Evolutionary conservation across 176 grass and related monocot genomes (phyloP).

Genomic region (Carex cristatella): DNA sequence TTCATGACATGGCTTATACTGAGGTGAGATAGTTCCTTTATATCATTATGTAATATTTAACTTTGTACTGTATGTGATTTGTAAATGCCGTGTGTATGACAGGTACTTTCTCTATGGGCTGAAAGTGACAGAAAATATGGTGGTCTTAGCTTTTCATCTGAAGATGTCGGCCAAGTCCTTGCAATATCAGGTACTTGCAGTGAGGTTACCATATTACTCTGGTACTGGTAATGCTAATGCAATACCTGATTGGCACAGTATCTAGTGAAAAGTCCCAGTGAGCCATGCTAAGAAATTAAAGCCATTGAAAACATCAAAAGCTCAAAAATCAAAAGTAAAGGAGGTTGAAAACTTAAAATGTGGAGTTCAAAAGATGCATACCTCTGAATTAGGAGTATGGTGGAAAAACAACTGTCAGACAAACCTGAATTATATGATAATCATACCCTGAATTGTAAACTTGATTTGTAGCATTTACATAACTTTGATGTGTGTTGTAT

Average conservation of each 20-base stretch:
- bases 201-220: background rate
- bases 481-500: background rate
- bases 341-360: background rate
- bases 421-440: background rate
- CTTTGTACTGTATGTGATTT: conserved; percentile 18
- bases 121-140: conserved; percentile 70
- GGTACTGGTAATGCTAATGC: background rate
- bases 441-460: background rate
- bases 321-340: background rate
- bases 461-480: background rate
- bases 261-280: background rate
- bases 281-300: background rate
- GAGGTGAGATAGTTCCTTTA: conserved; percentile 46
- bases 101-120: conserved; percentile 97
- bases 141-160: conserved; percentile 81
- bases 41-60: background rate
- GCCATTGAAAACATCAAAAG: background rate
- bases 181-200: conserved; percentile 50
- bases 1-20: conserved; percentile 86
- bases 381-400: background rate
- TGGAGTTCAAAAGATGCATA: background rate
- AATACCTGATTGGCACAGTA: background rate
- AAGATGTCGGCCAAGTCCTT: conserved; percentile 77
- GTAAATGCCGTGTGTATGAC: conserved; percentile 7
- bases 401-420: background rate